phyloP scores from a whole-genome alignment of 805 yeast species.

The Yamadazyma takamatsuzukensis region DNA sequence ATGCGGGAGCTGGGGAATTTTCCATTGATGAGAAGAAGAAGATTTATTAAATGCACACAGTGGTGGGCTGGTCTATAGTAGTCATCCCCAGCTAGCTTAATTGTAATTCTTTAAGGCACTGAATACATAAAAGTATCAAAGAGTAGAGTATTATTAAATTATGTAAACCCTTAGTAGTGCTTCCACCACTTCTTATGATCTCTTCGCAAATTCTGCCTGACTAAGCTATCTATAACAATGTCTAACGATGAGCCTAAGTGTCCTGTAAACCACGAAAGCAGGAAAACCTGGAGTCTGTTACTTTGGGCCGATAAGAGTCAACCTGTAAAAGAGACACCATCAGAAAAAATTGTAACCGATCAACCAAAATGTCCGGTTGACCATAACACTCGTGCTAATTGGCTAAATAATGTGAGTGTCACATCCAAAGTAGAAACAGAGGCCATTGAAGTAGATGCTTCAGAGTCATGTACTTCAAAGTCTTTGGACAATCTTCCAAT shows the following conservation, averaged over 20 bases:
- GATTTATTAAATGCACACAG: constrained; percentile 70
- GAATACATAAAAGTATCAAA: no score
- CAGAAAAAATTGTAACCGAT: constrained; percentile 16
- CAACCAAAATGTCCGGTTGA: constrained; percentile 25
- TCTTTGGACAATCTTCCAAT: constrained; percentile 26
- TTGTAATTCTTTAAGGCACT: no score
- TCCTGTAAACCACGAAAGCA: constrained; percentile 50
- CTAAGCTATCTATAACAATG: no score
- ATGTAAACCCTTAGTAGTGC: no score
- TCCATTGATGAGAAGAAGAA: constrained; percentile 95
- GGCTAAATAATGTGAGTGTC: constrained; percentile 35
- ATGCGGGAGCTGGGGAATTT: constrained; percentile 94
- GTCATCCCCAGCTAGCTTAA: no score
- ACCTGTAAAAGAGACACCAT: constrained; percentile 63
- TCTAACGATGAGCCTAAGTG: constrained; percentile 28
- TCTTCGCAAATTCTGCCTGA: no score
- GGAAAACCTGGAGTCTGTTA: constrained; percentile 33
- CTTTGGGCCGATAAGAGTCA: constrained; percentile 3
- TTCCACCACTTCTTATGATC: no score
- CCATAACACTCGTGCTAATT: constrained; percentile 31
- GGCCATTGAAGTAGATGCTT: constrained; percentile 31
- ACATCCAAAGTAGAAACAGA: constrained; percentile 26
- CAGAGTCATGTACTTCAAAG: constrained; percentile 13
- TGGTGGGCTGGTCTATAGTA: no score
- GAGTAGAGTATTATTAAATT: no score